A percentile compares a stretch with the other conserved stretches of the same genome.
phyloP scores from a whole-genome alignment of 129 eudicot genomes.

The Glebionis coronaria region DNA sequence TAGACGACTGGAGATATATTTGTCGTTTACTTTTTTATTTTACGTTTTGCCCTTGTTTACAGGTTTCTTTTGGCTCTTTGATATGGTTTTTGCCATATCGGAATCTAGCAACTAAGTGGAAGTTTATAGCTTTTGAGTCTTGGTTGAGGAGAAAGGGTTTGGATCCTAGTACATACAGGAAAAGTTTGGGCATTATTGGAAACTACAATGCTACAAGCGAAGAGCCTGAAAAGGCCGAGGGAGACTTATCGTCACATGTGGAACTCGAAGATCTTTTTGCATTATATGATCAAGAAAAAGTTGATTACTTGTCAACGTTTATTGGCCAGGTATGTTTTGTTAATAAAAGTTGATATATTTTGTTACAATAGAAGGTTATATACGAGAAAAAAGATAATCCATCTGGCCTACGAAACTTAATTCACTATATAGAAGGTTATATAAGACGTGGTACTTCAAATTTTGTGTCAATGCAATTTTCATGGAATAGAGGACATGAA shows the following conservation, averaged over 20 bases:
- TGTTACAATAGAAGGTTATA: neutral
- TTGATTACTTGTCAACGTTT: conserved; percentile 64
- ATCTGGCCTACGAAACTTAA: neutral
- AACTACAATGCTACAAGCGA: conserved; percentile 35
- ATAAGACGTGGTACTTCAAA: conserved; percentile 1
- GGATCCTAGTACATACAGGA: conserved; percentile 70
- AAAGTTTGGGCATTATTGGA: conserved; percentile 64
- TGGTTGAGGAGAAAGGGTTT: conserved; percentile 91
- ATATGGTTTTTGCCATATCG: conserved; percentile 90
- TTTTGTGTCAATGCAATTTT: conserved; percentile 7
- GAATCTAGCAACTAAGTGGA: conserved; percentile 68
- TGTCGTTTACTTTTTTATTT: conserved; percentile 19
- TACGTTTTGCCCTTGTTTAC: conserved; percentile 33
- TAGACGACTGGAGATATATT: neutral
- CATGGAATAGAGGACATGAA: conserved; percentile 6
- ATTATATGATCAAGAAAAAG: conserved; percentile 77
- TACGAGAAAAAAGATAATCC: neutral
- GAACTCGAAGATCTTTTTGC: conserved; percentile 73
- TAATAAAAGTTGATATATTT: neutral
- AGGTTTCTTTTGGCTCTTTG: conserved; percentile 90
- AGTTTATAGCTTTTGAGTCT: conserved; percentile 86
- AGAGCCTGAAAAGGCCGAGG: conserved; percentile 34
- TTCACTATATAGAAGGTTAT: neutral
- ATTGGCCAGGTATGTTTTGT: conserved; percentile 72
- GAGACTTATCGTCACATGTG: conserved; percentile 52